Evolutionary conservation across 352 stramenopile species (phyloP).

Genomic region (Pythium insidiosum): DNA sequence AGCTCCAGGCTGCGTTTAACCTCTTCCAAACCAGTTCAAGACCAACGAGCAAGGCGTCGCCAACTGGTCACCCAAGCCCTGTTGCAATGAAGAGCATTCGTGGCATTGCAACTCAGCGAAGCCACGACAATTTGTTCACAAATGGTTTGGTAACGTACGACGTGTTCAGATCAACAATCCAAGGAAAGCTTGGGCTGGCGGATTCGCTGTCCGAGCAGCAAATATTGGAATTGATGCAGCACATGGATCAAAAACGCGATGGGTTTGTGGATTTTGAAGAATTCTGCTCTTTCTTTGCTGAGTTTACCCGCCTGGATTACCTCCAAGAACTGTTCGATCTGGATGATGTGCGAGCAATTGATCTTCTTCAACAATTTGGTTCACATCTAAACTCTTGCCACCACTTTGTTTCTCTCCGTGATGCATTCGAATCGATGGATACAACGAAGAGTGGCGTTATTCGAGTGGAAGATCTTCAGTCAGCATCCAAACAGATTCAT

Average conservation of each 20-base stretch:
- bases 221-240: conserved; percentile 91
- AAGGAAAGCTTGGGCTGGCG: conserved; percentile 41
- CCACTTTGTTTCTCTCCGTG: conserved; percentile 37
- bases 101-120: conserved; percentile 23
- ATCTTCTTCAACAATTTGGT: conserved; percentile 60
- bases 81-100: conserved; percentile 18
- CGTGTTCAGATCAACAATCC: conserved; percentile 66
- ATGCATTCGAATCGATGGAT: conserved; percentile 58
- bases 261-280: conserved; percentile 86
- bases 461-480: conserved; percentile 35
- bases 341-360: conserved; percentile 63
- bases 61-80: conserved; percentile 13
- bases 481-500: conserved; percentile 36
- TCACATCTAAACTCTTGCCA: conserved; percentile 27
- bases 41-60: no score
- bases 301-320: conserved; percentile 65
- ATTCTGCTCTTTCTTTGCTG: conserved; percentile 83
- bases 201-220: conserved; percentile 80
- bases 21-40: conserved; percentile 35
- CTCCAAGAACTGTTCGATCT: conserved; percentile 72
- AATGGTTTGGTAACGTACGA: conserved; percentile 65
- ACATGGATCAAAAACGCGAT: conserved; percentile 88
- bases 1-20: conserved; percentile 64
- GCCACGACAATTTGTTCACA: conserved; percentile 37
- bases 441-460: conserved; percentile 26